Percentiles rank a stretch among this genome's conserved stretches.
These are phyloP conservation scores for Penicillium robsamsonii DNA, from an alignment of 495 filamentous ascomycete genomes.

Conservation along the genomic window DNA sequence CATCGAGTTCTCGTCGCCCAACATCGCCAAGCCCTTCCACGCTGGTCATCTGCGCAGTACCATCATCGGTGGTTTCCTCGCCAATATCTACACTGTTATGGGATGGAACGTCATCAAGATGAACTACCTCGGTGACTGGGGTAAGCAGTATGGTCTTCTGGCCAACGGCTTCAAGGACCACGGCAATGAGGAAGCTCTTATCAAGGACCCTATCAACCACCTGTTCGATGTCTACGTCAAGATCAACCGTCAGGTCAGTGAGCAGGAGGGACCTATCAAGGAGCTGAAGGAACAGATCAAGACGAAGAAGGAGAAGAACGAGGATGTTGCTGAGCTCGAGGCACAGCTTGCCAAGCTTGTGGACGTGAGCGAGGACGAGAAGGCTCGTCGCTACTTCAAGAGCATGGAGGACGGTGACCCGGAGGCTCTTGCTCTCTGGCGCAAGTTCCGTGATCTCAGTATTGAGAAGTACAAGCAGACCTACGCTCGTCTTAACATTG, in stretches of 20 bases:
- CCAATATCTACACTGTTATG: constrained; percentile 65
- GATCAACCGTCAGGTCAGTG: constrained; percentile 54
- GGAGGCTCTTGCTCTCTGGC: constrained; percentile 77
- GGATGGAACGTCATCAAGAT: constrained; percentile 71
- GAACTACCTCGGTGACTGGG: constrained; percentile 80
- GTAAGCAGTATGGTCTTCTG: constrained; percentile 70
- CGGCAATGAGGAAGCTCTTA: constrained; percentile 59
- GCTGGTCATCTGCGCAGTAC: constrained; percentile 71
- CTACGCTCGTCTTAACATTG: constrained; percentile 83
- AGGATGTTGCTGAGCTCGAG: constrained; percentile 47
- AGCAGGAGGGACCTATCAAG: constrained; percentile 56
- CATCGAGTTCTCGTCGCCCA: constrained; percentile 73
- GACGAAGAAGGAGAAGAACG: constrained; percentile 48
- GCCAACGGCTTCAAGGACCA: constrained; percentile 65
- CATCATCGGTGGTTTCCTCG: constrained; percentile 70
- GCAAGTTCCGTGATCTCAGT: constrained; percentile 83
- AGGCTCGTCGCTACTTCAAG: constrained; percentile 80
- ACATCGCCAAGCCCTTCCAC: constrained; percentile 75
- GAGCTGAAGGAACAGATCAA: constrained; percentile 55
- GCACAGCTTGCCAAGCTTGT: constrained; percentile 52
- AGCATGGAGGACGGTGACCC: constrained; percentile 81
- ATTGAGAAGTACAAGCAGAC: constrained; percentile 82
- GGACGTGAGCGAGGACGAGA: constrained; percentile 60
- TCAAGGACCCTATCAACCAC: constrained; percentile 64
- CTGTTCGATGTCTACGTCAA: constrained; percentile 69